Conservation (phyloP, 202 grass and related monocot genomes). For the Carex sylvatica region DNA sequence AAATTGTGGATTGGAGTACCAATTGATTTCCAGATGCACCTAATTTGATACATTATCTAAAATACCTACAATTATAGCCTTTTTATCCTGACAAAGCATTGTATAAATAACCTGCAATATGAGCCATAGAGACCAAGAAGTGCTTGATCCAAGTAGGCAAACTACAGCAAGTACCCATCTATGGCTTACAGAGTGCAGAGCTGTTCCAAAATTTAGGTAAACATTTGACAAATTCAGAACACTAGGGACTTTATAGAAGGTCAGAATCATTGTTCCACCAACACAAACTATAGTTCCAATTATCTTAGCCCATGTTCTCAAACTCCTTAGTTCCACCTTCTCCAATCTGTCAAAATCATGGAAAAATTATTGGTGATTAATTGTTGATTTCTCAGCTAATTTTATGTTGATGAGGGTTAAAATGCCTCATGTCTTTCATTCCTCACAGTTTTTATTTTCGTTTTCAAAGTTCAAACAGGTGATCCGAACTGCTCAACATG, state of each 20-base stretch:
- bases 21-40: too few species aligned
- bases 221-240: conserved; percentile 20
- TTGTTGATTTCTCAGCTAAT: too few species aligned
- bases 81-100: too few species aligned
- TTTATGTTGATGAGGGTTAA: too few species aligned
- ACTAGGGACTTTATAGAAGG: conserved; percentile 50
- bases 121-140: conserved; percentile 57
- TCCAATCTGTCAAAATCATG: conserved; percentile 35
- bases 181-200: not conserved
- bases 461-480: too few species aligned
- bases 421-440: too few species aligned
- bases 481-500: too few species aligned
- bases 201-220: not conserved
- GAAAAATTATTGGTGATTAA: not conserved
- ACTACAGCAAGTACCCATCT: conserved; percentile 47
- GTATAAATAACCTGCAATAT: conserved; percentile 41
- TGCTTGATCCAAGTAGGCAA: conserved; percentile 40
- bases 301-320: conserved; percentile 48
- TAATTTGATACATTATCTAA: too few species aligned
- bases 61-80: too few species aligned
- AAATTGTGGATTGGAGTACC: too few species aligned
- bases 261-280: conserved; percentile 47
- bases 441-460: too few species aligned
- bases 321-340: conserved; percentile 36
- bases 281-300: conserved; percentile 48